These are phyloP conservation scores for Bacterosira constricta DNA, from an alignment of 108 stramenopile genomes.

Conservation along the genomic window DNA sequence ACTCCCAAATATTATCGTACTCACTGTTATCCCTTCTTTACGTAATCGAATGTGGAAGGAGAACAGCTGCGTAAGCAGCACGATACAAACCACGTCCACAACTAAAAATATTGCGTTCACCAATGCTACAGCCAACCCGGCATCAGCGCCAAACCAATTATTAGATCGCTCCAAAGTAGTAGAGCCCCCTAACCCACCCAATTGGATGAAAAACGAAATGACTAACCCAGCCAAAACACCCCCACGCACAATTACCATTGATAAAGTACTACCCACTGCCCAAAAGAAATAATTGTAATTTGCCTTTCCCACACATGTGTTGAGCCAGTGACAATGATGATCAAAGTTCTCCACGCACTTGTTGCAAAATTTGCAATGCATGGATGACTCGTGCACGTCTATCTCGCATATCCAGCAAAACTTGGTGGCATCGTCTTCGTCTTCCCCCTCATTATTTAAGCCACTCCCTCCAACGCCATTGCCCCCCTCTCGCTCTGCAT, in stretches of 20 bases:
- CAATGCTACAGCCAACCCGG: slow-evolving; percentile 37
- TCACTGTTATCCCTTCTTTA: slow-evolving; percentile 59
- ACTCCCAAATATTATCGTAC: neutral
- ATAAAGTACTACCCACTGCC: slow-evolving; percentile 49
- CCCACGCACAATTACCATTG: slow-evolving; percentile 20
- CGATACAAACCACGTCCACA: slow-evolving; percentile 53
- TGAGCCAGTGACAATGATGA: slow-evolving; percentile 97
- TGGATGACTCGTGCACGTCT: slow-evolving; percentile 67
- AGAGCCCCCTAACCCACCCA: slow-evolving; percentile 4
- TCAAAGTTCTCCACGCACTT: slow-evolving; percentile 94
- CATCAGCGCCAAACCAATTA: slow-evolving; percentile 58
- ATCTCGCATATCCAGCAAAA: slow-evolving; percentile 90
- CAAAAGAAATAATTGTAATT: slow-evolving; percentile 84
- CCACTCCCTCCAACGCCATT: neutral
- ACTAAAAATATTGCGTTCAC: slow-evolving; percentile 51
- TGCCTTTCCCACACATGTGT: slow-evolving; percentile 82
- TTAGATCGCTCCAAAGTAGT: slow-evolving; percentile 32
- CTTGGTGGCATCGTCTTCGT: slow-evolving; percentile 51
- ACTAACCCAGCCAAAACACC: slow-evolving; percentile 33
- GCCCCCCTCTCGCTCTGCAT: slow-evolving; percentile 7
- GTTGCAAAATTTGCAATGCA: slow-evolving; percentile 96
- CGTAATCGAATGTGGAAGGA: slow-evolving; percentile 78
- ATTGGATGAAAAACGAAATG: slow-evolving; percentile 54
- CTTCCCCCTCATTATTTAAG: neutral
- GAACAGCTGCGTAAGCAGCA: slow-evolving; percentile 68